These are phyloP conservation scores for Colletotrichum magnum DNA, from an alignment of 2,329 filamentous ascomycete genomes.

Conservation along the genomic window DNA sequence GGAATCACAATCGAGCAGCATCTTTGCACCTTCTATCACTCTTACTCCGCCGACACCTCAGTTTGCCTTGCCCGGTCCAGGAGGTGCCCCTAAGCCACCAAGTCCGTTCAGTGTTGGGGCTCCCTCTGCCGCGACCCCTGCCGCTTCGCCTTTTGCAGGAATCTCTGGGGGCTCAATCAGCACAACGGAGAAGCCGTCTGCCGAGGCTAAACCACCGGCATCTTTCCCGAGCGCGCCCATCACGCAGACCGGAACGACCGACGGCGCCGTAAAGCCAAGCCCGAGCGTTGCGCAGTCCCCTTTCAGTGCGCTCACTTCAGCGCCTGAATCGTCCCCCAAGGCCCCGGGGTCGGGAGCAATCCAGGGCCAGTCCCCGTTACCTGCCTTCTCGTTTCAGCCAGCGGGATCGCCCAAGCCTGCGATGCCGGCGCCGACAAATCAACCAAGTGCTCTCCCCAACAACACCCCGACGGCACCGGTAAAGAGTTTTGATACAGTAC, in stretches of 20 bases:
- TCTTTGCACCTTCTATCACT: conserved; percentile 32
- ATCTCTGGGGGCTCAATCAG: neutral
- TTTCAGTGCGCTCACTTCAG: conserved; percentile 34
- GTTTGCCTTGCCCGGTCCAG: conserved; percentile 23
- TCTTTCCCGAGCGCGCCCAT: neutral
- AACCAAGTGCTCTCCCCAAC: neutral
- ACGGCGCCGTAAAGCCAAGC: conserved; percentile 36
- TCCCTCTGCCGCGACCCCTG: neutral
- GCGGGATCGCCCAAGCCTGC: neutral
- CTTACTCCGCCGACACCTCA: conserved; percentile 39
- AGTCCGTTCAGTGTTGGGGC: conserved; percentile 19
- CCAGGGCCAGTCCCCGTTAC: conserved; percentile 20
- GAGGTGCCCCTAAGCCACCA: conserved; percentile 1
- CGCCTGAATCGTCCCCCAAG: conserved; percentile 35
- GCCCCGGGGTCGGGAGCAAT: neutral
- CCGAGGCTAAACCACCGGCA: neutral
- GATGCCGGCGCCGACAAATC: neutral
- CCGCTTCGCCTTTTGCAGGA: neutral
- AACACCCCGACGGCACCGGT: neutral
- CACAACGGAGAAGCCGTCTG: conserved; percentile 39
- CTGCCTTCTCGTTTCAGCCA: conserved; percentile 14
- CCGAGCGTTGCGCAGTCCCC: conserved; percentile 9
- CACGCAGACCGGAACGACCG: conserved; percentile 42
- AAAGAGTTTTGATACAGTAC: conserved; percentile 16
- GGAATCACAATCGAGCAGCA: neutral